phyloP scores from a whole-genome alignment of 768 basidiomycete genomes.

The Leccinum subtestaceum region DNA sequence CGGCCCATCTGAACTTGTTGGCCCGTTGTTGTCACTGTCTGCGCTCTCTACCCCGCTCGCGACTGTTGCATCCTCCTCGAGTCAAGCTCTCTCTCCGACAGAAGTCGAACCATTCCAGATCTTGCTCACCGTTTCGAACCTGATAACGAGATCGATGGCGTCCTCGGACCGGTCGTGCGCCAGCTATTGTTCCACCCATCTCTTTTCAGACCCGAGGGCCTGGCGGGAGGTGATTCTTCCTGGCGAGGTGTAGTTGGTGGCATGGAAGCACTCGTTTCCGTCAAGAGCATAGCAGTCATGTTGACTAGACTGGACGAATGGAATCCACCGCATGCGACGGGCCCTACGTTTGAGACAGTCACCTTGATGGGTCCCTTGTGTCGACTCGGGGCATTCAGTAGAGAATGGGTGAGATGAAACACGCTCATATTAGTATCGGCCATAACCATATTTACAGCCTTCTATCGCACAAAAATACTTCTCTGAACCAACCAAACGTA shows the following conservation, averaged over 20 bases:
- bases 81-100: slow-evolving; percentile 53
- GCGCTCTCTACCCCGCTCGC: slow-evolving; percentile 65
- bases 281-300: slow-evolving; percentile 83
- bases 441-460: slow-evolving; percentile 48
- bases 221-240: slow-evolving; percentile 67
- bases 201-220: slow-evolving; percentile 62
- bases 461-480: slow-evolving; percentile 77
- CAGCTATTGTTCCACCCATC: slow-evolving; percentile 62
- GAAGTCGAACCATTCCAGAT: slow-evolving; percentile 81
- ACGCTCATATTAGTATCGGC: not conserved
- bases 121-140: slow-evolving; percentile 77
- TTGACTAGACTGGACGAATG: slow-evolving; percentile 73
- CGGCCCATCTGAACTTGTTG: slow-evolving; percentile 80
- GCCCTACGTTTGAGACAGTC: slow-evolving; percentile 56
- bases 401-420: slow-evolving; percentile 71
- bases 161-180: slow-evolving; percentile 74
- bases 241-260: slow-evolving; percentile 90
- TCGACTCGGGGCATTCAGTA: slow-evolving; percentile 80
- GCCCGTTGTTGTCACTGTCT: slow-evolving; percentile 72
- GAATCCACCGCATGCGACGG: slow-evolving; percentile 60
- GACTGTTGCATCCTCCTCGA: slow-evolving; percentile 40
- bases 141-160: slow-evolving; percentile 70
- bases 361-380: slow-evolving; percentile 84
- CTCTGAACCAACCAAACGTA: slow-evolving; percentile 76
- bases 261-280: slow-evolving; percentile 71